A percentile compares a stretch with the other conserved stretches of the same genome.
These are phyloP conservation scores for Xylaria telfairii DNA, from an alignment of 495 filamentous ascomycete genomes.

Conservation along the genomic window DNA sequence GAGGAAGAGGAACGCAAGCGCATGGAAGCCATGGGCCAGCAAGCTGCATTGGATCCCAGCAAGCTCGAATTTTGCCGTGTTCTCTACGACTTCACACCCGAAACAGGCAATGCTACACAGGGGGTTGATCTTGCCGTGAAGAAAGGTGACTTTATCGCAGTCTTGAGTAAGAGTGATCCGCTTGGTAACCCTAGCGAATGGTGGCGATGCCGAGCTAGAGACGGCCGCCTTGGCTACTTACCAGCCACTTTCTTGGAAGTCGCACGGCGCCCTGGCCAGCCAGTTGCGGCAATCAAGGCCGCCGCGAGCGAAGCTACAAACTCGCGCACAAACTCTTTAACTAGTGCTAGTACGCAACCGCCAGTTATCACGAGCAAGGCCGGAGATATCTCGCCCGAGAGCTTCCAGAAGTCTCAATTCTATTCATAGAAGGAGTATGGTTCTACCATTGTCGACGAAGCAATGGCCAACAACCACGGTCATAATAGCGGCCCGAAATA, in stretches of 20 bases:
- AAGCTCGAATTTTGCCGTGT: constrained; percentile 96
- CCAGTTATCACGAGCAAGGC: constrained; percentile 66
- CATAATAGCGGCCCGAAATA: background rate
- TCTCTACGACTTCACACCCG: constrained; percentile 89
- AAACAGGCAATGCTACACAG: constrained; percentile 63
- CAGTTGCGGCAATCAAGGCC: constrained; percentile 60
- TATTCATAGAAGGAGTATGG: constrained; percentile 59
- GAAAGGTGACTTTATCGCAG: constrained; percentile 95
- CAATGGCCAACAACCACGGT: background rate
- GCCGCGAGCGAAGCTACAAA: constrained; percentile 56
- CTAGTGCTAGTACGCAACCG: constrained; percentile 52
- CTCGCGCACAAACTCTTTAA: constrained; percentile 54
- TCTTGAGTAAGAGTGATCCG: constrained; percentile 90
- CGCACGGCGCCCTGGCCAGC: constrained; percentile 64
- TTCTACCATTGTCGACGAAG: background rate
- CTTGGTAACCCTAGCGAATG: constrained; percentile 91
- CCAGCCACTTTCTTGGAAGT: constrained; percentile 88
- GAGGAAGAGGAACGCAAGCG: constrained; percentile 76
- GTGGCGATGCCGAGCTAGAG: constrained; percentile 95
- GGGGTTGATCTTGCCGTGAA: constrained; percentile 90
- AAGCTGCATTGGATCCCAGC: constrained; percentile 72
- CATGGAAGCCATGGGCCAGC: constrained; percentile 53
- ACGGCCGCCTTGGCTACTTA: constrained; percentile 89
- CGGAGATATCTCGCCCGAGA: constrained; percentile 76
- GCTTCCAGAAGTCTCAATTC: constrained; percentile 90